Evolutionary conservation across 495 filamentous ascomycete genomes (phyloP).

Genomic region (Hypoxylon intermedium): DNA sequence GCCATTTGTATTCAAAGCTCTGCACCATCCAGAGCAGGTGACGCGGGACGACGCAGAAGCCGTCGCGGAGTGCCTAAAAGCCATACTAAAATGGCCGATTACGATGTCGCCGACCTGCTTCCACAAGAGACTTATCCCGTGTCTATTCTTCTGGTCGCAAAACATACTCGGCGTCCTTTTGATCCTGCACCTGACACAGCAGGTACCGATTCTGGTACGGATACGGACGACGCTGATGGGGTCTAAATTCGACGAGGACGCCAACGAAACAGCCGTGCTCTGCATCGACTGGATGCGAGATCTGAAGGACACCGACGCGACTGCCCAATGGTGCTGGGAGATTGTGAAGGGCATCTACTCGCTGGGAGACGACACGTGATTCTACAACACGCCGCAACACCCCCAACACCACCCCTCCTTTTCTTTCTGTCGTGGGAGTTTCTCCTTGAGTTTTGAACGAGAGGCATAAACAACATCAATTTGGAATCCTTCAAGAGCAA

Average conservation of each 20-base stretch:
- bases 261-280: constrained; percentile 53
- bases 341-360: constrained; percentile 55
- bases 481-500: constrained; percentile 24
- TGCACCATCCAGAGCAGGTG: constrained; percentile 63
- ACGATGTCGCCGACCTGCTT: constrained; percentile 62
- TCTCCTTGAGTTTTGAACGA: constrained; percentile 13
- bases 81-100: constrained; percentile 63
- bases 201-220: constrained; percentile 54
- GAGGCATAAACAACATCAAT: no score
- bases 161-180: constrained; percentile 64
- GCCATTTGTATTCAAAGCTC: constrained; percentile 67
- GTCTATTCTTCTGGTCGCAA: constrained; percentile 65
- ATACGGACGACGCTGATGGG: constrained; percentile 55
- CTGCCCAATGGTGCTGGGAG: constrained; percentile 61
- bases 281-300: constrained; percentile 65
- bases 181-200: constrained; percentile 58
- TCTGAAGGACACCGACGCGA: constrained; percentile 55
- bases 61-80: constrained; percentile 59
- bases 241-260: constrained; percentile 55
- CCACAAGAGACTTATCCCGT: constrained; percentile 63
- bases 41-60: constrained; percentile 59
- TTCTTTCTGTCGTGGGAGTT: not conserved
- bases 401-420: constrained; percentile 1
- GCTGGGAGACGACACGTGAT: constrained; percentile 45
- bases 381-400: not conserved